Conservation (phyloP, 2,329 filamentous ascomycete genomes). For the Aspergillus proliferans region DNA sequence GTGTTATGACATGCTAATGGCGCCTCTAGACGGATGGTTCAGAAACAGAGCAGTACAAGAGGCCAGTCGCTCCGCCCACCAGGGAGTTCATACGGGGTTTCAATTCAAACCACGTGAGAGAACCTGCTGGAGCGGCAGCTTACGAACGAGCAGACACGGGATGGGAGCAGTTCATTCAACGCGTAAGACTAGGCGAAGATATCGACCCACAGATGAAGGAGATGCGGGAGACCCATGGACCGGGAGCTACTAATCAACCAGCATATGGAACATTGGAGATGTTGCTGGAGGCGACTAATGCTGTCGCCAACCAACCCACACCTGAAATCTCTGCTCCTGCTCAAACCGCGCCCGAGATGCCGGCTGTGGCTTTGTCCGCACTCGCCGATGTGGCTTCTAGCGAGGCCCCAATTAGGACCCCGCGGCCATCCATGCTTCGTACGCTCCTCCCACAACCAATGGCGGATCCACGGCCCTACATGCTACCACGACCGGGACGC, state of each 20-base stretch:
- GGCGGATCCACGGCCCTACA: constrained; percentile 26
- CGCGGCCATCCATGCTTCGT: constrained; percentile 20
- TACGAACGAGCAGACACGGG: constrained; percentile 29
- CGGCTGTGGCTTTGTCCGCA: constrained; percentile 9
- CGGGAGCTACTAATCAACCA: constrained; percentile 2
- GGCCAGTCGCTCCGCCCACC: constrained; percentile 15
- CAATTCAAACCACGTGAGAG: constrained; percentile 29
- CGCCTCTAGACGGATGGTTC: constrained; percentile 23
- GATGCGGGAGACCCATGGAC: constrained; percentile 21
- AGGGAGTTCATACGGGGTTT: constrained; percentile 28
- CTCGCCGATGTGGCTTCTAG: constrained; percentile 28
- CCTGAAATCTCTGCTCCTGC: background rate
- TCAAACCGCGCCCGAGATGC: background rate
- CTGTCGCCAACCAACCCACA: constrained; percentile 3
- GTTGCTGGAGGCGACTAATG: constrained; percentile 3
- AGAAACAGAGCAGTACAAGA: constrained; percentile 23
- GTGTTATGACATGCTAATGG: constrained; percentile 10
- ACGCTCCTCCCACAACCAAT: constrained; percentile 25
- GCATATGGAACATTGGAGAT: constrained; percentile 5
- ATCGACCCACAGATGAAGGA: constrained; percentile 36
- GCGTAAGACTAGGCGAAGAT: constrained; percentile 32
- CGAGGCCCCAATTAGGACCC: constrained; percentile 30
- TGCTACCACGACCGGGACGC: constrained; percentile 19
- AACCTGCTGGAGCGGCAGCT: constrained; percentile 27
- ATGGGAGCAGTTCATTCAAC: constrained; percentile 38